Conservation (phyloP, 805 yeast species). For the Starmerella powellii region DNA sequence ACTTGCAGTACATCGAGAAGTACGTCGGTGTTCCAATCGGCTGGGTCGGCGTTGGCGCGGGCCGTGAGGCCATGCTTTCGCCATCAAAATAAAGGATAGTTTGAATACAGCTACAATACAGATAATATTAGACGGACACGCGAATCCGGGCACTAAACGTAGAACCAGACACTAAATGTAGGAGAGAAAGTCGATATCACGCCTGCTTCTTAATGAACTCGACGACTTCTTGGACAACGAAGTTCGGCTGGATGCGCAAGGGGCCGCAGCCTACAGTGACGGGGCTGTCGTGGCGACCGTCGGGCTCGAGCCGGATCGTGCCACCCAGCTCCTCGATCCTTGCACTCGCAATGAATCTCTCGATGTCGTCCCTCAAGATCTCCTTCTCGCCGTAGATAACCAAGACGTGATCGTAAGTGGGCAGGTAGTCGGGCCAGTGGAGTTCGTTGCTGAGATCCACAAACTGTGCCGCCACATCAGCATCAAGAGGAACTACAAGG, state of each 20-base stretch:
- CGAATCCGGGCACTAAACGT: too few species aligned
- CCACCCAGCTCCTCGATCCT: neutral
- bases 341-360: neutral
- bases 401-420: constrained; percentile 1
- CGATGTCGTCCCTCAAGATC: constrained; percentile 12
- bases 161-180: too few species aligned
- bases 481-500: neutral
- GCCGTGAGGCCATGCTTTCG: constrained; percentile 78
- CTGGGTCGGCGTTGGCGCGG: constrained; percentile 99
- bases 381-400: constrained; percentile 15
- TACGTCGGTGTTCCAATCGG: constrained; percentile 72
- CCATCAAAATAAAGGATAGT: constrained; percentile 1
- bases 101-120: too few species aligned
- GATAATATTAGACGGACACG: too few species aligned
- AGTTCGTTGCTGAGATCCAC: neutral
- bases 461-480: neutral
- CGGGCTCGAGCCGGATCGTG: constrained; percentile 2
- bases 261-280: neutral
- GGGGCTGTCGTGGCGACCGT: constrained; percentile 15
- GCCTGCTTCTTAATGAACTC: neutral
- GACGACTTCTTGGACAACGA: neutral
- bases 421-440: constrained; percentile 6
- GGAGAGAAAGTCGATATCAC: too few species aligned
- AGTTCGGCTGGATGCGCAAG: neutral
- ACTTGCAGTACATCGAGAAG: constrained; percentile 75